Evolutionary conservation across 495 filamentous ascomycete species (phyloP), one percentile per base, ranked within the genome.

Genomic region (Aspergillus egyptiacus): DNA sequence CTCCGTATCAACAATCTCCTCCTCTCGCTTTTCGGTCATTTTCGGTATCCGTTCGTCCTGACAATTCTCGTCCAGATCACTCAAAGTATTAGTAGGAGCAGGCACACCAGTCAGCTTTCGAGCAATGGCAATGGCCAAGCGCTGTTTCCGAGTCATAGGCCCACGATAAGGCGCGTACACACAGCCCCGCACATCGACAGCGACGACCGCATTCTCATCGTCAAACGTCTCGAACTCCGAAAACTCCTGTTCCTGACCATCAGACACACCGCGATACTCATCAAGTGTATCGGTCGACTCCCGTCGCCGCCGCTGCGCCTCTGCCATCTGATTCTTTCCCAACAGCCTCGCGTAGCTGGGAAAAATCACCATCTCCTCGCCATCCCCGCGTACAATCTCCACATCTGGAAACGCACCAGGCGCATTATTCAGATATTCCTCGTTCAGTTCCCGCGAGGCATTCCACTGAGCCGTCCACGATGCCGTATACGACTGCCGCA

Each of bases 341-440:
- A 94, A 77, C 57, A 74, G 76, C 63, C 87, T 73, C 34, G 87
- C 86, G 69, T 97, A 94, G 57, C 87, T 91, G 6, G 93, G 93
- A 59, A 96, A 99, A 11, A 97, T 58, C 9, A 97, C 77, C 81
- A 99, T 86, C 70, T 96, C 87, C 67, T 96, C 91, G 53, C 86
- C 80, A 17, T 86, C 90, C 31, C 79, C 84, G 6, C 81, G 75
- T 17, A 85, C 80, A 42, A 96, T 84, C 10, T 84, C 78, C 14
- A 89, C 84, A 54, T 94, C 83, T 1, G 89, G 87, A 56, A 90
- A 96, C 4, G 84, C 75, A 2, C 83, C 86, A 0, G 86, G 84
- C n/a, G 85, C 84, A 22, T n/a, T n/a, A n/a, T 77, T 74, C 7
- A 75, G 65, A 31, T 79, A 73, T 34, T 82, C 75, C 25, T 83